Percentiles rank a stretch among this genome's conserved stretches.
These are phyloP conservation scores for Dentipellis sp. DNA, from an alignment of 768 basidiomycete species.

Conservation along the genomic window DNA sequence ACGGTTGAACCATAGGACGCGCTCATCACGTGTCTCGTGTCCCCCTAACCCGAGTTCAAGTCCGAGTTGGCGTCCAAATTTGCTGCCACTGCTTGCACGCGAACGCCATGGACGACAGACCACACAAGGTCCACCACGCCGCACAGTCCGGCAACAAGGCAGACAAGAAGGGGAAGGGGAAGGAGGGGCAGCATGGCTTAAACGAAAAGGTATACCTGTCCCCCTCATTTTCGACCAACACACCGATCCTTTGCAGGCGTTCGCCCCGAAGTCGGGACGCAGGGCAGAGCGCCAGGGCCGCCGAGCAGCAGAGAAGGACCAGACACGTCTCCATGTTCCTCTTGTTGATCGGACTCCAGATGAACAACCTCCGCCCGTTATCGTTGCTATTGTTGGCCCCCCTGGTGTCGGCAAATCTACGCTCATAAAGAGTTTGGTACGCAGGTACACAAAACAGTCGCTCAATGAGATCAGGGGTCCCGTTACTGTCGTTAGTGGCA, in stretches of 20 bases:
- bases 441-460: conserved; percentile 90
- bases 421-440: conserved; percentile 81
- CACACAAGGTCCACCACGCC: conserved; percentile 78
- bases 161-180: conserved; percentile 66
- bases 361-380: conserved; percentile 83
- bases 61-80: background rate
- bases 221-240: background rate
- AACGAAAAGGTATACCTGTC: conserved; percentile 71
- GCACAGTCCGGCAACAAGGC: conserved; percentile 63
- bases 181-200: conserved; percentile 66
- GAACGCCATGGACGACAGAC: conserved; percentile 41
- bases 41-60: background rate
- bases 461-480: conserved; percentile 86
- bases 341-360: conserved; percentile 92
- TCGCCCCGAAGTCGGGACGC: conserved; percentile 86
- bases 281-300: conserved; percentile 84
- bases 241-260: conserved; percentile 46
- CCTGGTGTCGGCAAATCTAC: conserved; percentile 97
- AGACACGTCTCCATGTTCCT: conserved; percentile 92
- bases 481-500: conserved; percentile 89
- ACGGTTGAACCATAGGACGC: background rate
- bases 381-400: conserved; percentile 92
- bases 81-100: background rate
- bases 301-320: conserved; percentile 86
- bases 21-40: background rate